Conservation (phyloP, 2,329 filamentous ascomycete species). For the Chlorencoelia australis region DNA sequence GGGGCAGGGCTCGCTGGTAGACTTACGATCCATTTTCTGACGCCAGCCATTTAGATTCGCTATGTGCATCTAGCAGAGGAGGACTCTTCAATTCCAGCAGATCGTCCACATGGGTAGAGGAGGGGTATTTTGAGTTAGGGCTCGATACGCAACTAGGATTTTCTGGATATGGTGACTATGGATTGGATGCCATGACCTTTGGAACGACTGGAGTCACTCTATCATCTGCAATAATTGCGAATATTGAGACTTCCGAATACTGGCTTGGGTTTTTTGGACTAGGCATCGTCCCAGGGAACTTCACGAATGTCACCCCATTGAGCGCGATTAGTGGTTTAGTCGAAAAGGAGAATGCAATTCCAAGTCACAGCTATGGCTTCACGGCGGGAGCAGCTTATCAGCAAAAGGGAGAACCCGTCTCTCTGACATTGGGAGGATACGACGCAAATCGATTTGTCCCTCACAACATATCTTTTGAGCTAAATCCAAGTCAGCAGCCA, state of each 20-base stretch:
- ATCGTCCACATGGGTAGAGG: constrained; percentile 44
- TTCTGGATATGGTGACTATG: constrained; percentile 54
- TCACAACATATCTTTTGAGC: constrained; percentile 49
- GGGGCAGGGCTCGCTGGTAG: no score
- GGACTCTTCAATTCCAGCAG: constrained; percentile 42
- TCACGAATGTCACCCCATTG: constrained; percentile 38
- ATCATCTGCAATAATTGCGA: constrained; percentile 31
- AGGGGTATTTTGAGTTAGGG: constrained; percentile 37
- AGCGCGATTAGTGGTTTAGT: constrained; percentile 47
- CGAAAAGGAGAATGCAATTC: constrained; percentile 48
- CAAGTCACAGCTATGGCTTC: constrained; percentile 65
- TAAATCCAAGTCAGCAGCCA: constrained; percentile 41
- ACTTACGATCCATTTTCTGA: no score
- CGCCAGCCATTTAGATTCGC: no score
- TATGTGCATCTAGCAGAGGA: constrained; percentile 48
- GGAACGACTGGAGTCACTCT: constrained; percentile 27
- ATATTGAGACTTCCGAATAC: constrained; percentile 44
- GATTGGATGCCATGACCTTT: constrained; percentile 35
- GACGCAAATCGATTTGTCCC: constrained; percentile 51
- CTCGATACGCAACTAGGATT: constrained; percentile 47
- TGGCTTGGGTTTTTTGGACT: constrained; percentile 47
- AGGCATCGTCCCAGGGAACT: constrained; percentile 44
- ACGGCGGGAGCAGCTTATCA: constrained; percentile 66
- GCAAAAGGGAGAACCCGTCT: constrained; percentile 38
- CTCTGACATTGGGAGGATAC: constrained; percentile 61